phyloP scores from a whole-genome alignment of 495 filamentous ascomycete genomes.

The Podospora appendiculata region DNA sequence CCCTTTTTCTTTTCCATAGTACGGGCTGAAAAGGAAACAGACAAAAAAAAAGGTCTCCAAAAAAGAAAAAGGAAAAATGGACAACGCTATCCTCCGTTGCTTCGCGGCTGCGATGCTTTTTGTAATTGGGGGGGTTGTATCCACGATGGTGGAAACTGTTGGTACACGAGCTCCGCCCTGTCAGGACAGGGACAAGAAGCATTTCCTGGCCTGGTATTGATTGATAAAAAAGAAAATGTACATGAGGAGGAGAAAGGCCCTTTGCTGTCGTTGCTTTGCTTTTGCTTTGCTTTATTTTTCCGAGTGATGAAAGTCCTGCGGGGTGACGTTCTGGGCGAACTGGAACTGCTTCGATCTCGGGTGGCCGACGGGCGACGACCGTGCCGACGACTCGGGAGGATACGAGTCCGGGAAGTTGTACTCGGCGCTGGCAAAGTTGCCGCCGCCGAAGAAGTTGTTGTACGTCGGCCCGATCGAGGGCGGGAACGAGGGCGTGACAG shows the following conservation, averaged over 20 bases:
- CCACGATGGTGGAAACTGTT: too few relatives aligned
- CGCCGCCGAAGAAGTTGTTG: slow-evolving; percentile 20
- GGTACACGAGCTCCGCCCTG: too few relatives aligned
- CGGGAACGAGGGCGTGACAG: slow-evolving; percentile 35
- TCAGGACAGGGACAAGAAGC: too few relatives aligned
- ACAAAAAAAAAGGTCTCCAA: too few relatives aligned
- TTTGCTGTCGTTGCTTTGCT: not conserved
- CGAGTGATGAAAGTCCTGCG: slow-evolving; percentile 32
- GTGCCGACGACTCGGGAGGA: slow-evolving; percentile 29
- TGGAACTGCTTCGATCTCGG: slow-evolving; percentile 37
- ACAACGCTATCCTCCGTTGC: too few relatives aligned
- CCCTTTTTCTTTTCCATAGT: too few relatives aligned
- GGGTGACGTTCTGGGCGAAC: slow-evolving; percentile 42
- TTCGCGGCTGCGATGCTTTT: too few relatives aligned
- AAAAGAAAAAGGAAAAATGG: too few relatives aligned
- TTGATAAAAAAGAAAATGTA: not conserved
- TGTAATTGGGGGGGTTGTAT: too few relatives aligned
- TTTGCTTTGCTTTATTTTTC: slow-evolving; percentile 16
- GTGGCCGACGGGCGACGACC: slow-evolving; percentile 30
- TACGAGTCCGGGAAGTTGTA: slow-evolving; percentile 37
- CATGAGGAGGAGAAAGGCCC: not conserved
- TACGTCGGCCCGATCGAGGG: slow-evolving; percentile 29
- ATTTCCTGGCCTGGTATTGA: too few relatives aligned
- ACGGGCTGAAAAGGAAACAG: too few relatives aligned
- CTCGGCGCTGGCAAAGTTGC: slow-evolving; percentile 24